Conservation (phyloP, 1,284 basidiomycete genomes). For the Ustilago curta region DNA sequence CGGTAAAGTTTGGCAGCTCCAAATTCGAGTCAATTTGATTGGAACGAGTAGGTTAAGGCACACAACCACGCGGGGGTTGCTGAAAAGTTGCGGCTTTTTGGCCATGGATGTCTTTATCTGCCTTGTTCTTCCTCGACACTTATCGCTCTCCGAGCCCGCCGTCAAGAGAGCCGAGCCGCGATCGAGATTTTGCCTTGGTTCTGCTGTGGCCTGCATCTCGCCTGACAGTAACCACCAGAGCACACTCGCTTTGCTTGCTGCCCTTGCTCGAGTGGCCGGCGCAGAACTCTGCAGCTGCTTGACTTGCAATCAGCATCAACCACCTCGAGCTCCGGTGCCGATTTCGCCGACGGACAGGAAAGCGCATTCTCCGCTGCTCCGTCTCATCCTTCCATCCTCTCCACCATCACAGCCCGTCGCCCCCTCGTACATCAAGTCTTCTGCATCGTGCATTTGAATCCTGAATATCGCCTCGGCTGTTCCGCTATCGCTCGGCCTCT, state of each 20-base stretch:
- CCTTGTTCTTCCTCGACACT: slow-evolving; percentile 1
- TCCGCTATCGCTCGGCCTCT: slow-evolving; percentile 3
- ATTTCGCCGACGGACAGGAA: neutral
- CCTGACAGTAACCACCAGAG: too few relatives aligned
- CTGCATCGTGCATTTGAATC: neutral
- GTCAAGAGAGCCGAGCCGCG: too few relatives aligned
- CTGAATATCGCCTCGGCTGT: neutral
- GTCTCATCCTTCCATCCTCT: neutral
- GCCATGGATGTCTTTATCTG: neutral
- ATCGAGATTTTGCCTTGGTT: too few relatives aligned
- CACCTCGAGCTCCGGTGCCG: neutral
- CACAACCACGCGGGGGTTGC: slow-evolving; percentile 11
- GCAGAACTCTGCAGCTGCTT: neutral
- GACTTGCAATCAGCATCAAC: neutral
- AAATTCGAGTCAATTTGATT: slow-evolving; percentile 14
- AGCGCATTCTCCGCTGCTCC: neutral
- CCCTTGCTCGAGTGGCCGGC: neutral
- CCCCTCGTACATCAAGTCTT: neutral
- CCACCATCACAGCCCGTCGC: neutral
- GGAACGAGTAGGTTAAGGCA: neutral
- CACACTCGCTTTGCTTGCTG: too few relatives aligned
- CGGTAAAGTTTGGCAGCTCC: neutral
- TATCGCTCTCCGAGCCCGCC: slow-evolving; percentile 1
- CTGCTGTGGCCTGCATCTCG: too few relatives aligned
- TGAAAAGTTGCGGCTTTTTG: slow-evolving; percentile 20